A percentile compares a stretch with the other conserved stretches of the same genome.
phyloP scores from a whole-genome alignment of 768 basidiomycete genomes.

The Pleurotus platypus region DNA sequence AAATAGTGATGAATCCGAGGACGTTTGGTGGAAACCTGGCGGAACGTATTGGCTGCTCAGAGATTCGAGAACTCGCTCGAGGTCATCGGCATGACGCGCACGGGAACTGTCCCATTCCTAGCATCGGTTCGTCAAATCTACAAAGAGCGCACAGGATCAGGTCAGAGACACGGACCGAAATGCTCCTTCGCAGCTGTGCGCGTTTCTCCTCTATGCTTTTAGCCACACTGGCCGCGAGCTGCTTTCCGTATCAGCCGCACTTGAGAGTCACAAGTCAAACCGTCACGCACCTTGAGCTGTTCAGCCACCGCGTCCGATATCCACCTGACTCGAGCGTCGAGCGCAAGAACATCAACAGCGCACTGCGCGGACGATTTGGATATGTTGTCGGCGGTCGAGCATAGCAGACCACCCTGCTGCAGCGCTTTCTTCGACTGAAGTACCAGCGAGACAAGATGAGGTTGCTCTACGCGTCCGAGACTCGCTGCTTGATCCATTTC shows the following conservation, averaged over 20 bases:
- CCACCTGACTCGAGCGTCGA: conserved; percentile 82
- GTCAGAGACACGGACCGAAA: conserved; percentile 42
- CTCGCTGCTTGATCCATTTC: conserved; percentile 4
- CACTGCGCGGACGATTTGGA: conserved; percentile 65
- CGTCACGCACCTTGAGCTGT: conserved; percentile 61
- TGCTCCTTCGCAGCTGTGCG: conserved; percentile 51
- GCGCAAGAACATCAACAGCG: conserved; percentile 67
- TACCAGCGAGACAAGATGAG: conserved; percentile 72
- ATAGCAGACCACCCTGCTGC: conserved; percentile 73
- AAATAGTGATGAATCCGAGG: conserved; percentile 72
- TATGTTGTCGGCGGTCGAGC: conserved; percentile 58
- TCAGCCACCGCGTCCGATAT: conserved; percentile 69
- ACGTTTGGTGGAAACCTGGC: conserved; percentile 68
- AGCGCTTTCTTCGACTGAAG: conserved; percentile 82
- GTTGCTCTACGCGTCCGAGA: conserved; percentile 35
- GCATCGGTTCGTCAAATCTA: background rate
- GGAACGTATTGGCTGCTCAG: conserved; percentile 73
- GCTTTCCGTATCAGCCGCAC: background rate
- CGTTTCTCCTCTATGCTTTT: conserved; percentile 76
- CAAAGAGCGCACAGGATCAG: background rate
- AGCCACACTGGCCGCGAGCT: conserved; percentile 73
- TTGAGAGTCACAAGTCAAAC: background rate
- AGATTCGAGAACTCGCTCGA: conserved; percentile 70
- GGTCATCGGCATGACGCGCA: conserved; percentile 52
- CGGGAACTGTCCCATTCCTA: conserved; percentile 74